Conservation (phyloP, 371 early-diverging fungal species). For the Syncephalis plumigaleata region DNA sequence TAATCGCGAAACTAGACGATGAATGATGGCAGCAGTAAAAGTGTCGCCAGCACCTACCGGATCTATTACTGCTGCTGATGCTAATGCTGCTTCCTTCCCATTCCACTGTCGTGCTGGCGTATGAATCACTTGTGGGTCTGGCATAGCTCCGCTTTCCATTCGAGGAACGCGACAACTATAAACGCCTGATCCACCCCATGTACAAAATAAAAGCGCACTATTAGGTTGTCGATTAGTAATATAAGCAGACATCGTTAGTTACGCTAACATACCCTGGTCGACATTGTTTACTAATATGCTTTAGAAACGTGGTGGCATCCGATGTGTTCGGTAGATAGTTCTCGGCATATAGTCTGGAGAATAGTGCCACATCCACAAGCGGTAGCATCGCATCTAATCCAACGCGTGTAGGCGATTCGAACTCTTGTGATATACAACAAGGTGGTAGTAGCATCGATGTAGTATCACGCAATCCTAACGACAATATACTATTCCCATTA, state of each 20-base stretch:
- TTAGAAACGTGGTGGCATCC: slow-evolving; percentile 16
- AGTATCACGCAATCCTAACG: too few relatives aligned
- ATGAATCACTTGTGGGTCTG: too few relatives aligned
- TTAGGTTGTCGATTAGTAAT: not conserved
- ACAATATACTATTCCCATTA: too few relatives aligned
- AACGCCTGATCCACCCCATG: slow-evolving; percentile 36
- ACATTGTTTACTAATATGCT: slow-evolving; percentile 13
- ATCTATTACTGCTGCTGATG: slow-evolving; percentile 22
- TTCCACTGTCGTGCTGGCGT: too few relatives aligned
- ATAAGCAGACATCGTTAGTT: not conserved
- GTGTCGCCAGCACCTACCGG: slow-evolving; percentile 51
- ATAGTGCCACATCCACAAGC: slow-evolving; percentile 34
- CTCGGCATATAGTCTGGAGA: slow-evolving; percentile 40
- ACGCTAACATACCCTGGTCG: not conserved
- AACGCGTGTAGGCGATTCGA: slow-evolving; percentile 38
- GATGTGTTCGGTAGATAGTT: slow-evolving; percentile 19
- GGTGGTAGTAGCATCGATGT: too few relatives aligned
- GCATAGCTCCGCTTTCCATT: slow-evolving; percentile 1
- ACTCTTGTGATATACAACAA: slow-evolving; percentile 11
- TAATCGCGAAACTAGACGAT: slow-evolving; percentile 13
- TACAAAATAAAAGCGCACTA: slow-evolving; percentile 27
- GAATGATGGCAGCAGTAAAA: slow-evolving; percentile 38
- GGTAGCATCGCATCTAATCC: slow-evolving; percentile 25
- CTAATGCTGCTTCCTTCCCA: slow-evolving; percentile 15
- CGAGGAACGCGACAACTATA: slow-evolving; percentile 15